phyloP scores from a whole-genome alignment of 169 alveolate genomes.

The Plasmodium relictum region DNA sequence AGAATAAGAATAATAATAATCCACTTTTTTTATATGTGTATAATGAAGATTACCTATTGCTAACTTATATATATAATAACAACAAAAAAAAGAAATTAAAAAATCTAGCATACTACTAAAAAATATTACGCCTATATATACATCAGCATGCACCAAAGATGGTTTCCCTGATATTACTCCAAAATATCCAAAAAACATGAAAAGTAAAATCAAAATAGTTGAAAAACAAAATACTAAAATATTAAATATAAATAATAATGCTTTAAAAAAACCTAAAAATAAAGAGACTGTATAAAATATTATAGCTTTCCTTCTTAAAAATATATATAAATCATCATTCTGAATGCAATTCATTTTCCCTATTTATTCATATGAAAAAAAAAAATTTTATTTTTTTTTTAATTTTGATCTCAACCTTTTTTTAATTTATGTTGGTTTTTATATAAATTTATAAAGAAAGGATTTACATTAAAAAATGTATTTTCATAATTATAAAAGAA shows the following conservation, averaged over 20 bases:
- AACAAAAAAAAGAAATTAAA: slow-evolving; percentile 18
- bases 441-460: too few relatives aligned
- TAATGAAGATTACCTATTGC: neutral
- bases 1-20: slow-evolving; percentile 36
- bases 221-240: slow-evolving; percentile 6
- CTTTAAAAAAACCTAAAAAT: slow-evolving; percentile 43
- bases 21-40: slow-evolving; percentile 2
- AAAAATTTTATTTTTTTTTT: too few relatives aligned
- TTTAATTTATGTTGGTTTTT: too few relatives aligned
- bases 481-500: too few relatives aligned
- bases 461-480: too few relatives aligned
- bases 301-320: slow-evolving; percentile 20
- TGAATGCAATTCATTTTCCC: slow-evolving; percentile 23
- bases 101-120: slow-evolving; percentile 31
- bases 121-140: slow-evolving; percentile 27
- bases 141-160: neutral
- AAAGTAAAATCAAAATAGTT: slow-evolving; percentile 6
- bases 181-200: slow-evolving; percentile 61
- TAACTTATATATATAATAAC: slow-evolving; percentile 21
- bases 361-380: too few relatives aligned
- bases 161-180: slow-evolving; percentile 45
- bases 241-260: slow-evolving; percentile 36
- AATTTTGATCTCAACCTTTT: too few relatives aligned
- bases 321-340: slow-evolving; percentile 15
- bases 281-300: slow-evolving; percentile 35